A percentile compares a stretch with the other conserved stretches of the same genome.
Conservation (phyloP, 495 filamentous ascomycete species). For the Choiromyces venosus region DNA sequence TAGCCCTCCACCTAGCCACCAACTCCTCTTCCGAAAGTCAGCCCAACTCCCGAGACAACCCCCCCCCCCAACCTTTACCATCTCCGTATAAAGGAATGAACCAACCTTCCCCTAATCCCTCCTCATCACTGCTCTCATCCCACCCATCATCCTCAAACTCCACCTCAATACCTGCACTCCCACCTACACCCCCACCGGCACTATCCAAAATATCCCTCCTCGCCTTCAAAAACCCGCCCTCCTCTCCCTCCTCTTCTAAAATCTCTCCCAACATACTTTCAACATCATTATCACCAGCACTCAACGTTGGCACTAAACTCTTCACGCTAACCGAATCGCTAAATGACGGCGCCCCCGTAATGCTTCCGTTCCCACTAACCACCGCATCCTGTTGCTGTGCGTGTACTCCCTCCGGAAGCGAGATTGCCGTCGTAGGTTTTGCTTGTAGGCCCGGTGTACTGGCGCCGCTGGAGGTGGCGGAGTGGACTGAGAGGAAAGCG, state of each 20-base stretch:
- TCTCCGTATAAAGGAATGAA: conserved; percentile 10
- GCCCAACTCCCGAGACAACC: conserved; percentile 39
- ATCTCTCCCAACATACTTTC: conserved; percentile 73
- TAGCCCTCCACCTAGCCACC: conserved; percentile 45
- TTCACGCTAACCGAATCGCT: conserved; percentile 72
- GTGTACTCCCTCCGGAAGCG: conserved; percentile 40
- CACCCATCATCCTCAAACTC: conserved; percentile 61
- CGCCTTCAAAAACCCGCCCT: conserved; percentile 42
- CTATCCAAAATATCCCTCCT: conserved; percentile 46
- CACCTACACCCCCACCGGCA: conserved; percentile 55
- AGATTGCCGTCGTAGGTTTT: conserved; percentile 41
- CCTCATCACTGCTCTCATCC: conserved; percentile 52
- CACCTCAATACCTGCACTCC: conserved; percentile 73
- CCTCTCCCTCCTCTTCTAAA: conserved; percentile 50
- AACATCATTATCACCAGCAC: conserved; percentile 60
- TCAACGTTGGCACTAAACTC: conserved; percentile 72
- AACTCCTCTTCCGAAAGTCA: conserved; percentile 25
- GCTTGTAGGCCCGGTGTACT: conserved; percentile 32
- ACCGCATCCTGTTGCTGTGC: conserved; percentile 39
- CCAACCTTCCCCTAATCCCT: conserved; percentile 54
- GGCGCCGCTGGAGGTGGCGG: conserved; percentile 22
- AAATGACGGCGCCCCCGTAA: conserved; percentile 36
- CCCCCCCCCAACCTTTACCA: no score
- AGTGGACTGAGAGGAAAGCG: conserved; percentile 22
- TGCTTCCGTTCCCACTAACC: conserved; percentile 10